Evolutionary conservation across 2,329 filamentous ascomycete genomes (phyloP), one percentile per base, ranked within the genome.

Genomic region (Emmonsia crescens): DNA sequence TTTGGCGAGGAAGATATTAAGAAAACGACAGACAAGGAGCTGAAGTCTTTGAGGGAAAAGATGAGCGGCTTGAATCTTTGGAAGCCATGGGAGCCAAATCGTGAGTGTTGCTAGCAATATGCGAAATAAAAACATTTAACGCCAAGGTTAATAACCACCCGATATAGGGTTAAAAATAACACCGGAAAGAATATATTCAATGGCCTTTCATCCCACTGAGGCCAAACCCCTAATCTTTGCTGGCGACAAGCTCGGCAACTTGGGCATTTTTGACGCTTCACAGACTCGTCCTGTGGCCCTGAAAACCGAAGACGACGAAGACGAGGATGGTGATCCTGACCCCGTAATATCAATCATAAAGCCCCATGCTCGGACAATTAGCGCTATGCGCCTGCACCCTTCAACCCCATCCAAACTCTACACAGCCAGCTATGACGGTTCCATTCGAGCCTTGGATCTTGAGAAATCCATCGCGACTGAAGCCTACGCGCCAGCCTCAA

Each of bases 201-300:
- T 97, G 68, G 86, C 87, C 0, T 93, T 99, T 67, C 94, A 99
- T 69, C 94, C 94, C 0, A 92, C 86, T 0, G 80, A 86, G 62
- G 85, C 92, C 2, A 97, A 97, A 69, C 86, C 92, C 0, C 79
- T 99, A 2, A 82, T 97, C 1, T 95, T 99, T 71, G 93, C 93
- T 0, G 93, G 93, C 12, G 94, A 99, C 70, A 99, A 99, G 72
- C 83, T 95, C 66, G 93, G 94, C 0, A 89, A 91, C 29, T 80
- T 97, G 62, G 94, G 94, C 0, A 84, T 99, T 0, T 93, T 96
- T 60, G 93, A 99, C 71, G 91, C 87, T 1, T 92, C 89, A 0
- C 91, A 95, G 66, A 82, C 83, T 2, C 77, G 78, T 71, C 1
- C 70, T 82, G 55, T 72, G 78, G 66, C 73, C 79, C 66, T 76